A percentile compares a stretch with the other conserved stretches of the same genome.
phyloP scores from a whole-genome alignment of 2,329 filamentous ascomycete species.

The Cordyceps militaris region DNA sequence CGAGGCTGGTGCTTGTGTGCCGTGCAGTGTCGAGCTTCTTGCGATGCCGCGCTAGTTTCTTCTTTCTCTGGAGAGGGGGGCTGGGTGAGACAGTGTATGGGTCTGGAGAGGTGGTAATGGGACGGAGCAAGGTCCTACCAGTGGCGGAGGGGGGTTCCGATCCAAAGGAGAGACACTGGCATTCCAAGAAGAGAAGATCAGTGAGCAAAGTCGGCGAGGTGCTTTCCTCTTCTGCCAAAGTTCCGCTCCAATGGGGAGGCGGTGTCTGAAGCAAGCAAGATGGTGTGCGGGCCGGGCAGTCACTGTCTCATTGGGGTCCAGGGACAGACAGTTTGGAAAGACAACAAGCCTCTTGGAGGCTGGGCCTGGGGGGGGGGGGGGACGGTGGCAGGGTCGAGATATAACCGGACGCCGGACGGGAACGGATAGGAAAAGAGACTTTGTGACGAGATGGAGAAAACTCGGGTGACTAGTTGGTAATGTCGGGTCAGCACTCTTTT shows the following conservation, averaged over 20 bases:
- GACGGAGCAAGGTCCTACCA: slow-evolving; percentile 24
- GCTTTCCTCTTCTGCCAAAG: slow-evolving; percentile 13
- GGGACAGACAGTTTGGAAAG: slow-evolving; percentile 7
- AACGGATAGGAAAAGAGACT: neutral
- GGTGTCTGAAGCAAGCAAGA: slow-evolving; percentile 10
- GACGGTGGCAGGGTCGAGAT: neutral
- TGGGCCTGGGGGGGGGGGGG: neutral
- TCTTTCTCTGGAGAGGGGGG: slow-evolving; percentile 26
- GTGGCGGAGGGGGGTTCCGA: slow-evolving; percentile 28
- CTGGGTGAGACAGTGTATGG: slow-evolving; percentile 30
- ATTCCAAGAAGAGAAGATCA: slow-evolving; percentile 30
- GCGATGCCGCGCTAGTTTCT: slow-evolving; percentile 28
- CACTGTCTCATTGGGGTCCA: slow-evolving; percentile 9
- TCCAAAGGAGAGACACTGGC: slow-evolving; percentile 31
- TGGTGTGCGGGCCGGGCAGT: slow-evolving; percentile 8
- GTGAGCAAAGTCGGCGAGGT: slow-evolving; percentile 1
- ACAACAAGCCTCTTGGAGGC: neutral
- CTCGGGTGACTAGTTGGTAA: neutral
- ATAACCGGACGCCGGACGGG: neutral
- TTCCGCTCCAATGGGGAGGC: slow-evolving; percentile 10
- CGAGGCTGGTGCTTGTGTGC: slow-evolving; percentile 26
- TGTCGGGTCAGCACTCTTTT: slow-evolving; percentile 13
- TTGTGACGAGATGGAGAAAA: neutral
- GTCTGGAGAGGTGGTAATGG: slow-evolving; percentile 27
- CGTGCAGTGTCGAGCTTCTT: slow-evolving; percentile 25